Conservation (phyloP, 768 basidiomycete species). For the Lactarius hengduanensis region DNA sequence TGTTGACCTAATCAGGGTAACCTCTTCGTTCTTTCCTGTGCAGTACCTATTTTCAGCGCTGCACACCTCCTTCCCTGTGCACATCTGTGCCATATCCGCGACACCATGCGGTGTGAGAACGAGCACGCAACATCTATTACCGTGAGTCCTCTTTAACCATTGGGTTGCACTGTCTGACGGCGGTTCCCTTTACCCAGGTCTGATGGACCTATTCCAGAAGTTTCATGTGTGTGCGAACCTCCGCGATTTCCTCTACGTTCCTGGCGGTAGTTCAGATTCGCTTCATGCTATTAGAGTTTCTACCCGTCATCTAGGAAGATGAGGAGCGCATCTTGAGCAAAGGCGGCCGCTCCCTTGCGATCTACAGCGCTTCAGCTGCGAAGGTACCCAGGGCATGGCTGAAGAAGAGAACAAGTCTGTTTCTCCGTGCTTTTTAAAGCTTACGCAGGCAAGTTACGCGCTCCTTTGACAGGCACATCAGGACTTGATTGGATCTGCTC, state of each 20-base stretch:
- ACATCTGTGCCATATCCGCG: no score
- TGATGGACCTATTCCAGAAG: slow-evolving; percentile 14
- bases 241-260: slow-evolving; percentile 15
- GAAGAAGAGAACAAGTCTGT: neutral
- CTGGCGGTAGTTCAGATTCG: neutral
- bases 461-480: neutral
- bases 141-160: neutral
- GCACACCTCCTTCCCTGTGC: neutral
- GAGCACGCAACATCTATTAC: neutral
- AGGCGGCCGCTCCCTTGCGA: neutral
- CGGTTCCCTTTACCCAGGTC: slow-evolving; percentile 9
- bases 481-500: neutral
- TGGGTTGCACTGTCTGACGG: neutral
- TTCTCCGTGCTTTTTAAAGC: slow-evolving; percentile 11
- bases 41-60: no score
- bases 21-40: neutral
- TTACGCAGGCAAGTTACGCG: slow-evolving; percentile 6
- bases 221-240: slow-evolving; percentile 8
- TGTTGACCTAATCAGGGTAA: no score
- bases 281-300: neutral
- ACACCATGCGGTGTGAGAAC: neutral
- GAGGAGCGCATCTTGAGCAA: neutral
- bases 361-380: neutral
- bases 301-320: neutral
- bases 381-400: neutral